Conservation (phyloP, 805 yeast species). For the Priceomyces carsonii region DNA sequence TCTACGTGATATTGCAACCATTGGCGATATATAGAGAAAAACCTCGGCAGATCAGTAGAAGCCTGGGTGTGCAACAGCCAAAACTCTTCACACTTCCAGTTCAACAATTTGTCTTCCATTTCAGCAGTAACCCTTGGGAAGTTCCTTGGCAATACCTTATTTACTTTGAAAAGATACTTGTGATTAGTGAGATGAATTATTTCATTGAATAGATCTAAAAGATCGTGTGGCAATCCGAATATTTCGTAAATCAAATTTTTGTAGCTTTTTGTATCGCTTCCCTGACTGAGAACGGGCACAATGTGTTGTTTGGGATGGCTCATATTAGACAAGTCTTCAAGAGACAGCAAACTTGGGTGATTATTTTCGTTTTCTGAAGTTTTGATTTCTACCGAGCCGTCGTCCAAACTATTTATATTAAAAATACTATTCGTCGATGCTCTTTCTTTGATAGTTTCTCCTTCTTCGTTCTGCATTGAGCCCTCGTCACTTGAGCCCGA, state of each 20-base stretch:
- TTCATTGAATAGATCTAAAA: slow-evolving; percentile 48
- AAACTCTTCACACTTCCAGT: slow-evolving; percentile 42
- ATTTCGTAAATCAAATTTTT: slow-evolving; percentile 36
- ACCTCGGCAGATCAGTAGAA: slow-evolving; percentile 13
- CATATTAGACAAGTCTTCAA: no score
- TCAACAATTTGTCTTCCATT: slow-evolving; percentile 47
- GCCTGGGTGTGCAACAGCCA: slow-evolving; percentile 40
- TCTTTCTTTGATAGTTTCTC: no score
- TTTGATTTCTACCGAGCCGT: no score
- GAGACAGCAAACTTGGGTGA: no score
- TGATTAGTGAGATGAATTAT: slow-evolving; percentile 52
- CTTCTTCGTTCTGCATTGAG: slow-evolving; percentile 12
- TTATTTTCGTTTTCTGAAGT: no score
- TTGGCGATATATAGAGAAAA: slow-evolving; percentile 40
- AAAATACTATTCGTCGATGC: no score
- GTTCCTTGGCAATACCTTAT: slow-evolving; percentile 49
- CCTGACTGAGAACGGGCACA: no score
- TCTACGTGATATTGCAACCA: slow-evolving; percentile 36
- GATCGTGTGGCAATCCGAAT: slow-evolving; percentile 49
- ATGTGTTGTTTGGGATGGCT: no score
- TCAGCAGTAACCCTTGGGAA: slow-evolving; percentile 59
- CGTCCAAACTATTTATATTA: slow-evolving; percentile 12
- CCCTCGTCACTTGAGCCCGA: slow-evolving; percentile 18
- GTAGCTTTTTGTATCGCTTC: no score
- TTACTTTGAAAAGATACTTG: slow-evolving; percentile 43